Percentiles rank a stretch among this genome's conserved stretches.
Conservation (phyloP, 305 asterid species). For the Solanum hybrid region DNA sequence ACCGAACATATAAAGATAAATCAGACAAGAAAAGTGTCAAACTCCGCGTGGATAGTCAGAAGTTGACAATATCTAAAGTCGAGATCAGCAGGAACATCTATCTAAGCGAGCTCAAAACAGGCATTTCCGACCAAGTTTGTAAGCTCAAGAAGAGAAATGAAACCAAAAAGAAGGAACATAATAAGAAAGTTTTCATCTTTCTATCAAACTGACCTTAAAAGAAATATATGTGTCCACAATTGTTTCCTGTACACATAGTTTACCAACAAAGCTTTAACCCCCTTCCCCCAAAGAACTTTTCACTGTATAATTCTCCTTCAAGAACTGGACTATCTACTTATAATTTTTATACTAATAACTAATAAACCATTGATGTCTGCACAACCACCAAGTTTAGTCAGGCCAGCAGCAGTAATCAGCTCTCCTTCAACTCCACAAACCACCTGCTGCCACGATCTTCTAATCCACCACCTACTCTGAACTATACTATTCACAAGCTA, state of each 20-base stretch:
- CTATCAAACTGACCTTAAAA: not conserved
- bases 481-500: slow-evolving; percentile 38
- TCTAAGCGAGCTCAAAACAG: not conserved
- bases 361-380: not conserved
- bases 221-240: not conserved
- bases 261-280: not conserved
- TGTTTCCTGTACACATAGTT: not conserved
- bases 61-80: not conserved
- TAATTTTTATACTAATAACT: not conserved
- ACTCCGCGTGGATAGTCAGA: not conserved
- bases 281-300: not conserved
- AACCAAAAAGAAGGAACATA: not conserved
- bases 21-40: not conserved
- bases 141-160: not conserved
- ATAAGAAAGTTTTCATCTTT: not conserved
- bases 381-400: slow-evolving; percentile 9
- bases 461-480: slow-evolving; percentile 17
- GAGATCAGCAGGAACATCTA: not conserved
- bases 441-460: not conserved
- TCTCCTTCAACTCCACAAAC: slow-evolving; percentile 16
- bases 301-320: slow-evolving; percentile 15
- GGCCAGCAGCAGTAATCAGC: slow-evolving; percentile 16
- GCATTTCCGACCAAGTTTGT: not conserved
- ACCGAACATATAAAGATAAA: not conserved
- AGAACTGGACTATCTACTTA: slow-evolving; percentile 8